Conservation (phyloP, 805 yeast genomes). For the Starmerella riodocensis region DNA sequence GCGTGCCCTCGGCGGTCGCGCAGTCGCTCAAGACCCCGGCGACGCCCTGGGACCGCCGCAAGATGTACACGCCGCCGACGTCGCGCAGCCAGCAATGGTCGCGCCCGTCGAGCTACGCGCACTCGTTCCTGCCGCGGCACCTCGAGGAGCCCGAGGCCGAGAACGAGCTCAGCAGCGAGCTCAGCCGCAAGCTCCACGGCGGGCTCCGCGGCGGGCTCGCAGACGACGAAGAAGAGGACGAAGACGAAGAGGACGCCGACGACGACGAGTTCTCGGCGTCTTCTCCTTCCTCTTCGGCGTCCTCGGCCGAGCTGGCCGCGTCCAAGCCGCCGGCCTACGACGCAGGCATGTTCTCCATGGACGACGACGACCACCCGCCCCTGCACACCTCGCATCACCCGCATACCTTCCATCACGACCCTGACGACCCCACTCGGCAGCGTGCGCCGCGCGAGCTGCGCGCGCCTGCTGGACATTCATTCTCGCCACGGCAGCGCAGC, state of each 20-base stretch:
- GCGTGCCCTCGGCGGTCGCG: constrained; percentile 22
- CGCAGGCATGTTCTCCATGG: constrained; percentile 14
- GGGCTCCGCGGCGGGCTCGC: too few species aligned
- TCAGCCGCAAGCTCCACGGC: too few species aligned
- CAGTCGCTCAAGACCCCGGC: constrained; percentile 16
- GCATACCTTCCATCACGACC: too few species aligned
- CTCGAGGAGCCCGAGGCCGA: constrained; percentile 16
- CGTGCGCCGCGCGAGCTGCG: too few species aligned
- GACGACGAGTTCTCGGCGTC: constrained; percentile 2
- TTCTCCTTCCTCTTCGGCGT: constrained; percentile 3
- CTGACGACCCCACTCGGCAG: too few species aligned
- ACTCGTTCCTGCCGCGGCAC: constrained; percentile 12
- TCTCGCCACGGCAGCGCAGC: too few species aligned
- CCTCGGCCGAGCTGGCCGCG: not conserved
- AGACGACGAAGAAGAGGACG: constrained; percentile 5
- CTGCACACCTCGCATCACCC: too few species aligned
- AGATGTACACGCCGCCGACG: constrained; percentile 23
- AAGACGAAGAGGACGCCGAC: constrained; percentile 4
- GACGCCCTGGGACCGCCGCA: constrained; percentile 20
- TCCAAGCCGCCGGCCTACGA: constrained; percentile 1
- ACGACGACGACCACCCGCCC: constrained; percentile 9
- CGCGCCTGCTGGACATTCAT: too few species aligned
- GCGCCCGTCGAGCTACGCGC: constrained; percentile 2
- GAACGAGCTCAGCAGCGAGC: too few species aligned
- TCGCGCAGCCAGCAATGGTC: constrained; percentile 2